Percentiles rank a stretch among this genome's conserved stretches.
These are phyloP conservation scores for Fusarium sp. DNA, from an alignment of 2,329 filamentous ascomycete species.

Conservation along the genomic window DNA sequence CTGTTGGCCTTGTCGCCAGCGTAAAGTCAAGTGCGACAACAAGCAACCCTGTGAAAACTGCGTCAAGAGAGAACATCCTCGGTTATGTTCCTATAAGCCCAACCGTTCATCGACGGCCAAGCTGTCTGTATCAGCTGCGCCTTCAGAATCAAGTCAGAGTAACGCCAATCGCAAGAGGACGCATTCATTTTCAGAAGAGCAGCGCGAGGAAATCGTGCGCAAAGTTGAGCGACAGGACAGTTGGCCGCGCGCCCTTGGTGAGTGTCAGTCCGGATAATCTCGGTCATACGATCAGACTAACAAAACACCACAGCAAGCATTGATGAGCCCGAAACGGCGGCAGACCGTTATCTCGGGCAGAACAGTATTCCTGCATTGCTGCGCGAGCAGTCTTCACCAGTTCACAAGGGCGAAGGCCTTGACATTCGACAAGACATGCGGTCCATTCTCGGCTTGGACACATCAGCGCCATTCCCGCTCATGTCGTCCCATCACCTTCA, in stretches of 20 bases:
- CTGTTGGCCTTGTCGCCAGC: constrained; percentile 77
- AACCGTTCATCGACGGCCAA: constrained; percentile 63
- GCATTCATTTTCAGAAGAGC: constrained; percentile 52
- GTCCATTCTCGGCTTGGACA: constrained; percentile 76
- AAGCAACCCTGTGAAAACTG: constrained; percentile 79
- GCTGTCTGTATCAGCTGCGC: constrained; percentile 51
- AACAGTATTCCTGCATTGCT: constrained; percentile 78
- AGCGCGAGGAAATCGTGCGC: constrained; percentile 49
- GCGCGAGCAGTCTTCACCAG: constrained; percentile 71
- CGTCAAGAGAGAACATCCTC: constrained; percentile 75
- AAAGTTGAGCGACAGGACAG: constrained; percentile 58
- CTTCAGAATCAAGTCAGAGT: constrained; percentile 45
- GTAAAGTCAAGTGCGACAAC: constrained; percentile 79
- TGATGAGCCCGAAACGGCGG: constrained; percentile 69
- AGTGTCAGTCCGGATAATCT: constrained; percentile 23
- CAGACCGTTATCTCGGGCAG: constrained; percentile 74
- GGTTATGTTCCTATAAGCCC: constrained; percentile 77
- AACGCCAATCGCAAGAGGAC: constrained; percentile 53
- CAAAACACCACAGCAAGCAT: constrained; percentile 56
- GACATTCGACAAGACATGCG: constrained; percentile 76
- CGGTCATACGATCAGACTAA: constrained; percentile 38
- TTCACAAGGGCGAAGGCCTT: constrained; percentile 66
- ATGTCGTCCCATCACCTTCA: constrained; percentile 76
- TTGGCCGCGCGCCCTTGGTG: constrained; percentile 62
- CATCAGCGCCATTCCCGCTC: constrained; percentile 75